These are phyloP conservation scores for Pascua guehoae DNA, from an alignment of 1,284 basidiomycete genomes.

Conservation along the genomic window DNA sequence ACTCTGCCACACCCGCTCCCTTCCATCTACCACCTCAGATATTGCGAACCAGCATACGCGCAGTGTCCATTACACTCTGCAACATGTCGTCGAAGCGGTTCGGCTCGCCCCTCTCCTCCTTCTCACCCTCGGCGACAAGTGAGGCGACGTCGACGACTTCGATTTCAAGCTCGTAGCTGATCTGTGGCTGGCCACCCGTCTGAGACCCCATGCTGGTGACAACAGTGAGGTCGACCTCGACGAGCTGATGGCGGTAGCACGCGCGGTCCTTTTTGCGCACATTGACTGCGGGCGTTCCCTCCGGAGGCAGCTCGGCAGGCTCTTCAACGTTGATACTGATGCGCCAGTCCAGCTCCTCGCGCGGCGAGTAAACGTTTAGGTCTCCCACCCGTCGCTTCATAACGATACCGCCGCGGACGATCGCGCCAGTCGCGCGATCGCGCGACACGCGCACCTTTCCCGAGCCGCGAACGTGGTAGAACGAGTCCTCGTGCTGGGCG, in stretches of 20 bases:
- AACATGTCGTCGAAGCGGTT: slow-evolving; percentile 53
- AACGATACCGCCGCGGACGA: slow-evolving; percentile 60
- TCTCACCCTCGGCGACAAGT: slow-evolving; percentile 53
- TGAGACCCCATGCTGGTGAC: slow-evolving; percentile 54
- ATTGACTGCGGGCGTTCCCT: slow-evolving; percentile 51
- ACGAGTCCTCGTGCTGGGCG: slow-evolving; percentile 74
- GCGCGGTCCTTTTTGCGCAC: slow-evolving; percentile 82
- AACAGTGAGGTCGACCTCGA: slow-evolving; percentile 88
- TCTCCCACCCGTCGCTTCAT: slow-evolving; percentile 80
- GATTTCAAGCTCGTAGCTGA: slow-evolving; percentile 57
- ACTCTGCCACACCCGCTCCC: background rate
- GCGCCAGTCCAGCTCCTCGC: slow-evolving; percentile 80
- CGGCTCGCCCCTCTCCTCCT: slow-evolving; percentile 42
- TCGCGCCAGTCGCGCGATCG: slow-evolving; percentile 62
- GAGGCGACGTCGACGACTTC: slow-evolving; percentile 53
- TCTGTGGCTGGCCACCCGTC: slow-evolving; percentile 1
- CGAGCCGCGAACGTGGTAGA: slow-evolving; percentile 55
- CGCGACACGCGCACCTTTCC: slow-evolving; percentile 76
- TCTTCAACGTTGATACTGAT: slow-evolving; percentile 83
- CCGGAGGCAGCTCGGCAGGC: slow-evolving; percentile 41
- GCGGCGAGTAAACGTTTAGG: slow-evolving; percentile 81
- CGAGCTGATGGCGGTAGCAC: slow-evolving; percentile 88
- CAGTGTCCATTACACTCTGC: slow-evolving; percentile 52
- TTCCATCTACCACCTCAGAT: slow-evolving; percentile 7
- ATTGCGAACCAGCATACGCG: slow-evolving; percentile 53